Evolutionary conservation across 2,329 filamentous ascomycete genomes (phyloP).

Genomic region (Gnomoniopsis smithogilvyi): DNA sequence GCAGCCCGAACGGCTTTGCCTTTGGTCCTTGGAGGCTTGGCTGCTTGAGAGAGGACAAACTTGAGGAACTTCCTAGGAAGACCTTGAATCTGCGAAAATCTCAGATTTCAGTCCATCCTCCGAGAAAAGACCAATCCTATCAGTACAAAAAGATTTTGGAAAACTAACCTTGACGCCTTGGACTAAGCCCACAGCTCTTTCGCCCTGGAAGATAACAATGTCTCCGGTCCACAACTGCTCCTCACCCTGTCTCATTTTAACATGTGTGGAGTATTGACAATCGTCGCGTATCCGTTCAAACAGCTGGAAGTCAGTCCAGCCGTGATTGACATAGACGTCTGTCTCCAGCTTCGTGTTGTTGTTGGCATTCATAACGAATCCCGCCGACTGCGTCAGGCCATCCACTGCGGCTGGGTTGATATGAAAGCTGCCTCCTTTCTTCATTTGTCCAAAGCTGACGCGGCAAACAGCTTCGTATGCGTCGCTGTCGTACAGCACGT

Average conservation of each 20-base stretch:
- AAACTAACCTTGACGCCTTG: constrained; percentile 59
- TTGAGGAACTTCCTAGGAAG: constrained; percentile 30
- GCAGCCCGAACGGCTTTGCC: background rate
- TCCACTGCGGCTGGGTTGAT: constrained; percentile 59
- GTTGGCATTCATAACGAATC: constrained; percentile 58
- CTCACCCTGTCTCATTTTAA: constrained; percentile 53
- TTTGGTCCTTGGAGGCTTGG: background rate
- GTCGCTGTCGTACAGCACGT: constrained; percentile 50
- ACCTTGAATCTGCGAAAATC: constrained; percentile 35
- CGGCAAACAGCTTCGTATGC: constrained; percentile 39
- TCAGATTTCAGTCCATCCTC: background rate
- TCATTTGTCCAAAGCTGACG: constrained; percentile 39
- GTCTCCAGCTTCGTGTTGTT: constrained; percentile 52
- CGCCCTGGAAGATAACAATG: constrained; percentile 51
- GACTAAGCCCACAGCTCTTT: constrained; percentile 43
- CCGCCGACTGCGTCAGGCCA: constrained; percentile 54
- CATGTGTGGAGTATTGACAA: constrained; percentile 53
- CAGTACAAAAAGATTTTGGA: constrained; percentile 65
- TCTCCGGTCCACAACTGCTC: constrained; percentile 51
- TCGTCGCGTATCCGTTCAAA: constrained; percentile 40
- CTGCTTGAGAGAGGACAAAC: constrained; percentile 24
- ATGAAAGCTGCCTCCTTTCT: constrained; percentile 40
- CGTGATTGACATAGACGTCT: constrained; percentile 57
- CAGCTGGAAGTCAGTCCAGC: constrained; percentile 52
- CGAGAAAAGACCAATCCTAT: too few species aligned